phyloP scores from a whole-genome alignment of 2,329 filamentous ascomycete genomes.

The Hypoxylon sp. region DNA sequence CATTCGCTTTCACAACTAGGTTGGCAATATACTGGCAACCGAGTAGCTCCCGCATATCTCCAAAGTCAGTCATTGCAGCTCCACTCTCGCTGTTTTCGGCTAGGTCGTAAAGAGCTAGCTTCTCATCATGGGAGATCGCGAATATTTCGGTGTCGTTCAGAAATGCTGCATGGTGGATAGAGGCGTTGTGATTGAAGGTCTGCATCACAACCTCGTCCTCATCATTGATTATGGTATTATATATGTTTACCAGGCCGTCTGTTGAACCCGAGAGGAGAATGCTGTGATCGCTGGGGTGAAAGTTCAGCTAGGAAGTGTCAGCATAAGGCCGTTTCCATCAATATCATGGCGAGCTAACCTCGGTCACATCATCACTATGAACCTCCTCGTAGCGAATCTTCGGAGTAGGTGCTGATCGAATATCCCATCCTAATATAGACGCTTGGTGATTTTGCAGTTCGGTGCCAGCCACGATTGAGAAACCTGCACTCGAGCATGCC shows the following conservation, averaged over 20 bases:
- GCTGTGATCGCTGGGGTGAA: slow-evolving; percentile 71
- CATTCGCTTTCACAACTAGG: slow-evolving; percentile 71
- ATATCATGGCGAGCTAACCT: slow-evolving; percentile 54
- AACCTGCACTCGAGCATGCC: slow-evolving; percentile 68
- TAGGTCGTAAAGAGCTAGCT: slow-evolving; percentile 78
- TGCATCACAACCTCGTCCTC: slow-evolving; percentile 84
- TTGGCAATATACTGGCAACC: slow-evolving; percentile 81
- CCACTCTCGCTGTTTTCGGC: slow-evolving; percentile 73
- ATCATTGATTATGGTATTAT: slow-evolving; percentile 76
- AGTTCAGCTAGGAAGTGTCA: slow-evolving; percentile 63
- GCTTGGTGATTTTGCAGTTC: slow-evolving; percentile 76
- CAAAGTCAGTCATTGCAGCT: slow-evolving; percentile 69
- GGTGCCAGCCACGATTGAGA: slow-evolving; percentile 78
- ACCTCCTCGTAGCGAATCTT: slow-evolving; percentile 72
- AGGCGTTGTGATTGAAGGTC: slow-evolving; percentile 82
- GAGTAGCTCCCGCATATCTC: slow-evolving; percentile 75
- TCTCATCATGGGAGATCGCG: slow-evolving; percentile 83
- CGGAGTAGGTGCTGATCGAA: slow-evolving; percentile 62
- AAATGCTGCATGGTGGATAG: slow-evolving; percentile 81
- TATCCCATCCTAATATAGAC: slow-evolving; percentile 73
- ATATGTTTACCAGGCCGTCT: slow-evolving; percentile 83
- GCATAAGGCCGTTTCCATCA: neutral
- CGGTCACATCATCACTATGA: slow-evolving; percentile 77
- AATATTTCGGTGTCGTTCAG: slow-evolving; percentile 74
- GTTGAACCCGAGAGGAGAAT: slow-evolving; percentile 82